phyloP scores from a whole-genome alignment of 2,329 filamentous ascomycete genomes.

The Nothophoma quercina region DNA sequence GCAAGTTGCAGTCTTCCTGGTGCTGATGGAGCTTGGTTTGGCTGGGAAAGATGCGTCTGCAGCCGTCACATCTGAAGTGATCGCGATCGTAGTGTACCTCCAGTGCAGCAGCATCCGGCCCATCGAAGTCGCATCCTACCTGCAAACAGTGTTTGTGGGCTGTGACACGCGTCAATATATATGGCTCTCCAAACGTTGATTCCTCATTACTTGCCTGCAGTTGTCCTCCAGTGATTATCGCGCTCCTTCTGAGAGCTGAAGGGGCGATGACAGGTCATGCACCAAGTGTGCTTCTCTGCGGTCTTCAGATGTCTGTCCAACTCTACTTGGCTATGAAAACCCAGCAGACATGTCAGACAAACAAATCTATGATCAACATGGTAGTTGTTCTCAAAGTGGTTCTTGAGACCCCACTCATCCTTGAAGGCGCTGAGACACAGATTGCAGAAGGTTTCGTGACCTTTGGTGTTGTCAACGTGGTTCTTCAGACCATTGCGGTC shows the following conservation, averaged over 20 bases:
- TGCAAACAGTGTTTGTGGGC: slow-evolving; percentile 45
- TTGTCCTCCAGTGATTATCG: slow-evolving; percentile 43
- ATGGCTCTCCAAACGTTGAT: neutral
- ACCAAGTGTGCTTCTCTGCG: slow-evolving; percentile 40
- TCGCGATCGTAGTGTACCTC: slow-evolving; percentile 36
- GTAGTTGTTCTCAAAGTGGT: slow-evolving; percentile 46
- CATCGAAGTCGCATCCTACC: slow-evolving; percentile 44
- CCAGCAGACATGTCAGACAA: slow-evolving; percentile 40
- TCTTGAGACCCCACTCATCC: slow-evolving; percentile 40
- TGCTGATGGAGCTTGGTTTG: slow-evolving; percentile 39
- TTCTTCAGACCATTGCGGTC: slow-evolving; percentile 46
- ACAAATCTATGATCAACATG: slow-evolving; percentile 36
- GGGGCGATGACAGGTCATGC: slow-evolving; percentile 33
- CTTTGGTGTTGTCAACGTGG: slow-evolving; percentile 41
- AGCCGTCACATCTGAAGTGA: slow-evolving; percentile 44
- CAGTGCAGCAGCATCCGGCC: slow-evolving; percentile 22
- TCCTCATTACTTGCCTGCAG: slow-evolving; percentile 28
- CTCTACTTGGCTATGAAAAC: slow-evolving; percentile 29
- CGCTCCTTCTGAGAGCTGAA: slow-evolving; percentile 43
- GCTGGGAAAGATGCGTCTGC: slow-evolving; percentile 37
- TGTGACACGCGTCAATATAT: neutral
- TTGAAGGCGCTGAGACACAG: slow-evolving; percentile 46
- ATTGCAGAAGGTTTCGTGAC: slow-evolving; percentile 42
- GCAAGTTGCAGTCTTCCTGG: slow-evolving; percentile 28
- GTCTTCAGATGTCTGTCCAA: slow-evolving; percentile 36